Conservation (phyloP, 176 grass and related monocot species). For the Triticum dicoccoides region DNA sequence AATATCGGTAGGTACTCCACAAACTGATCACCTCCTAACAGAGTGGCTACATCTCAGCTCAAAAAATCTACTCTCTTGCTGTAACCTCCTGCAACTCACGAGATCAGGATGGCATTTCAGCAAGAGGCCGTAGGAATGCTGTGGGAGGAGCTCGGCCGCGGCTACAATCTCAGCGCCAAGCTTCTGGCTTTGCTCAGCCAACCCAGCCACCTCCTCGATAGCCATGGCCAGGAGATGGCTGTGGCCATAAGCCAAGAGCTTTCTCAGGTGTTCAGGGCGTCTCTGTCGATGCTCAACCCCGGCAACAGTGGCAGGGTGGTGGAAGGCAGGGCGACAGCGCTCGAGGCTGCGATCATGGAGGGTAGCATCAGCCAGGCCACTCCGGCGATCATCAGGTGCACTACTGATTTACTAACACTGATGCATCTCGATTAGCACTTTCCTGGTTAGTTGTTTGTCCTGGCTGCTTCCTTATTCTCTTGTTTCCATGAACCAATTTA, state of each 20-base stretch:
- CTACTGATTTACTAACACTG: neutral
- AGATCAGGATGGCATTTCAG: slow-evolving; percentile 29
- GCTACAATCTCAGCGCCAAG: slow-evolving; percentile 13
- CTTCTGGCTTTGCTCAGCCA: slow-evolving; percentile 22
- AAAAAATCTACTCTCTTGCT: neutral
- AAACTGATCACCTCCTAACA: neutral
- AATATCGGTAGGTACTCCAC: neutral
- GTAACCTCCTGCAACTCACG: neutral
- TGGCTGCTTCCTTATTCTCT: neutral
- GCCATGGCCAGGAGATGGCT: slow-evolving; percentile 12
- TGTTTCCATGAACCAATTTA: neutral
- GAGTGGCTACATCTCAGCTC: neutral
- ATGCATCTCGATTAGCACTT: neutral
- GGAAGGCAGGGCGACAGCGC: neutral
- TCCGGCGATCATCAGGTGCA: slow-evolving; percentile 10
- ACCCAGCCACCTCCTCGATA: slow-evolving; percentile 4
- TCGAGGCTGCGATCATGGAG: neutral
- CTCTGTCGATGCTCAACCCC: slow-evolving; percentile 31
- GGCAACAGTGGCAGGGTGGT: neutral
- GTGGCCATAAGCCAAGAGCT: slow-evolving; percentile 18
- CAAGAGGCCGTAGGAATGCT: neutral
- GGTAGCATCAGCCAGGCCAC: neutral
- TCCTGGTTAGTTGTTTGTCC: neutral
- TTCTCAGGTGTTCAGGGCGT: slow-evolving; percentile 34
- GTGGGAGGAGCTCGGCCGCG: slow-evolving; percentile 20